Base-by-base conservation (phyloP, 2,329 filamentous ascomycete species). In the Aspergillus floridensis region DNA sequence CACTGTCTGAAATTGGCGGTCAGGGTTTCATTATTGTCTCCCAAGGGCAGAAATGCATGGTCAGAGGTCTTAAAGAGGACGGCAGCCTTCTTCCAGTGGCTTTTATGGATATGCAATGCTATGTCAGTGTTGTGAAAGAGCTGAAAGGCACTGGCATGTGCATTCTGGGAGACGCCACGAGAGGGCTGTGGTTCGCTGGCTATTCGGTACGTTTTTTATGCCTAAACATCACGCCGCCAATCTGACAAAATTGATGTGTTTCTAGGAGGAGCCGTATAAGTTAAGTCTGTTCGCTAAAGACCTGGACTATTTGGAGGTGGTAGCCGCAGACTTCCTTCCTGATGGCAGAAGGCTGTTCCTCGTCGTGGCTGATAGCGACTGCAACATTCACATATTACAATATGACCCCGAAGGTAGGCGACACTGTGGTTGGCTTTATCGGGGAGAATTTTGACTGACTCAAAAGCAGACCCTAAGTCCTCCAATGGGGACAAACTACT, bases 41-140 rank as follows among this genome's bases (percentile, higher is more conserved):
- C 0, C 95, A 99, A 72, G 95, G 95, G 0, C 93, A 97, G 70
- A 99, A 99, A 76, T 93, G 92, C 74, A 96, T 99, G 90, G 92
- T 99, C 1, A 85, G 95, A 60, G 95, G 95, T 46, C 82, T 99
- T 3, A 97, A 97, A 74, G 95, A 99, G 74, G 95, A 99, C 72
- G 92, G 93, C 0, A 92, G 90, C 1, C 83, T 98, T 55, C 81
- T 98, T 0, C 95, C 95, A 0, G 93, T 99, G 3, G 95, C 95
- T 0, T 99, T 99, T 72, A 90, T 99, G 82, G 95, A 99, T 70
- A 96, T 97, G 87, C 95, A 91, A 77, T 96, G 91, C 75, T 95
- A 96, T 69, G 91, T 96, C 12, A 91, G 88, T 2, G 86, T 89
- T n/a, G 84, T 92, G 56, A 95, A 93, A 70, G 91, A 92, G 68